These are phyloP conservation scores for Guyanaporus albipodus DNA, from an alignment of 768 basidiomycete species.

Conservation along the genomic window DNA sequence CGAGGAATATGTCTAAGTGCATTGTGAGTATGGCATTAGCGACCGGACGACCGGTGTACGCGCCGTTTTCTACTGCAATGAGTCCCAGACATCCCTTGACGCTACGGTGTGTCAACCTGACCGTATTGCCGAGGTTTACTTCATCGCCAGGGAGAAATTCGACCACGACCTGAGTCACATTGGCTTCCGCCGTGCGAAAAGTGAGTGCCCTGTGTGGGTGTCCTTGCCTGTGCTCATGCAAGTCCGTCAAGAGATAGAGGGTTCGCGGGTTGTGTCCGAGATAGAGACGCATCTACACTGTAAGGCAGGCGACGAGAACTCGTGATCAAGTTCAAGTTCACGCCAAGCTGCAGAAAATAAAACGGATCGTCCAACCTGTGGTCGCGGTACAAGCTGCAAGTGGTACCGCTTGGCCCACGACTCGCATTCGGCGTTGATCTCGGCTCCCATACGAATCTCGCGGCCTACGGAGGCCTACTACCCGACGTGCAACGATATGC, in stretches of 20 bases:
- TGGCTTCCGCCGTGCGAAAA: constrained; percentile 59
- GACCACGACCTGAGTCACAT: constrained; percentile 67
- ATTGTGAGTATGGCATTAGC: constrained; percentile 4
- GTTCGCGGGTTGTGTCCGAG: constrained; percentile 64
- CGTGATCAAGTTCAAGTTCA: background rate
- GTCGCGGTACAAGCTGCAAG: too few relatives aligned
- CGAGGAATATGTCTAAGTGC: constrained; percentile 74
- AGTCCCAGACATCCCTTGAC: constrained; percentile 85
- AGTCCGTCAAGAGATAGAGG: constrained; percentile 67
- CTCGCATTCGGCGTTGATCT: too few relatives aligned
- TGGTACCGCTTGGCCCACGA: too few relatives aligned
- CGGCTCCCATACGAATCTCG: too few relatives aligned
- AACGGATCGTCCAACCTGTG: too few relatives aligned
- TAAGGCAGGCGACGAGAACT: background rate
- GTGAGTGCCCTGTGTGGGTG: constrained; percentile 61
- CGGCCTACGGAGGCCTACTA: too few relatives aligned
- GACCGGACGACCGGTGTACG: constrained; percentile 18
- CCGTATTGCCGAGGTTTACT: constrained; percentile 60
- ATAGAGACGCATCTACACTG: constrained; percentile 65
- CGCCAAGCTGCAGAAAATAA: background rate
- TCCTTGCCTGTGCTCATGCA: constrained; percentile 60
- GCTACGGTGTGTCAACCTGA: constrained; percentile 64
- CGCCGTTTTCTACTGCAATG: constrained; percentile 69
- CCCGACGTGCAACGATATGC: too few relatives aligned
- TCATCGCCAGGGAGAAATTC: constrained; percentile 77